Conservation (phyloP, 139 green algal species). For the Micromonas pusilla region DNA sequence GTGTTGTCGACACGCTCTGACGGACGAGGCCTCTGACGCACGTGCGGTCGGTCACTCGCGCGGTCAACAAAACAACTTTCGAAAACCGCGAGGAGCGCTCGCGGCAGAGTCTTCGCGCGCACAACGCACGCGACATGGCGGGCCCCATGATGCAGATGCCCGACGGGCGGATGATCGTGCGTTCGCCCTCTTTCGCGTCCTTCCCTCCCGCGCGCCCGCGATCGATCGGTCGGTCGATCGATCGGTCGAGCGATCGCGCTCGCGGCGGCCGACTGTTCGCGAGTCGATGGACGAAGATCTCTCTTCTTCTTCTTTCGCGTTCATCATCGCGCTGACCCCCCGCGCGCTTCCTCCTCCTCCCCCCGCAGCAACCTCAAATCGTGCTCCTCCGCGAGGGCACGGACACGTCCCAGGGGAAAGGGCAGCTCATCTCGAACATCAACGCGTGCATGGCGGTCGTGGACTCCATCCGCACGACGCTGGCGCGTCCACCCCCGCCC, state of each 20-base stretch:
- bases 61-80: neutral
- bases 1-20: too few species aligned
- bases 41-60: too few species aligned
- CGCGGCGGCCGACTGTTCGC: too few species aligned
- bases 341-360: neutral
- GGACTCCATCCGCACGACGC: conserved; percentile 84
- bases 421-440: conserved; percentile 98
- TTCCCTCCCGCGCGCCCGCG: neutral
- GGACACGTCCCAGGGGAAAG: conserved; percentile 90
- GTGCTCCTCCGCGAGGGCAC: conserved; percentile 98
- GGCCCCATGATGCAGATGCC: neutral
- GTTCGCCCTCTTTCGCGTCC: neutral
- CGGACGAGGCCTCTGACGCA: too few species aligned
- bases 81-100: neutral
- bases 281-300: too few species aligned
- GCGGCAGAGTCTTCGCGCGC: neutral
- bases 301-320: neutral
- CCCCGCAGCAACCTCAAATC: conserved; percentile 90
- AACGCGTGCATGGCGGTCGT: conserved; percentile 94
- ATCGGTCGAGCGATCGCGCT: too few species aligned
- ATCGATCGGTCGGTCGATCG: too few species aligned
- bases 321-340: neutral
- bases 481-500: conserved; percentile 47
- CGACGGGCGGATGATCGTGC: conserved; percentile 1
- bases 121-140: neutral